phyloP scores from a whole-genome alignment of 371 early-diverging fungal genomes.

The Syncephalis fuscata region DNA sequence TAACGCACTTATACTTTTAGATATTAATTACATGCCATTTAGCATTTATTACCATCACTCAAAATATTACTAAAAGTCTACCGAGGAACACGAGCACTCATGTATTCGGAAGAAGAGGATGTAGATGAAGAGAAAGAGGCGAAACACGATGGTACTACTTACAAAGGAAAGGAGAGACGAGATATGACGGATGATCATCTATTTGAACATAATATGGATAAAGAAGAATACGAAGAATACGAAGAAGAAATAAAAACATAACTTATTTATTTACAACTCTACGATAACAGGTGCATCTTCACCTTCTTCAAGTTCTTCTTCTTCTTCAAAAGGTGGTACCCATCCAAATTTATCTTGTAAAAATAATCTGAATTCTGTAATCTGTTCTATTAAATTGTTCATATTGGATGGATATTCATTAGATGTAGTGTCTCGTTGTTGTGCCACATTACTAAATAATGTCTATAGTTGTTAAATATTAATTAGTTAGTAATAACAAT shows the following conservation, averaged over 20 bases:
- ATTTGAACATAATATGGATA: no score
- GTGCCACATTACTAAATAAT: constrained; percentile 17
- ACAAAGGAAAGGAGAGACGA: no score
- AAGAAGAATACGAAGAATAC: no score
- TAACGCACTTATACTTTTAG: background rate
- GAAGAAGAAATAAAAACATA: no score
- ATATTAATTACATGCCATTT: constrained; percentile 1
- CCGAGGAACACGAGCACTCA: constrained; percentile 28
- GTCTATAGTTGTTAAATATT: background rate
- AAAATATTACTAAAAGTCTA: constrained; percentile 29
- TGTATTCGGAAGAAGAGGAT: constrained; percentile 22
- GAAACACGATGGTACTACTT: no score
- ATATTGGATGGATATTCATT: constrained; percentile 1
- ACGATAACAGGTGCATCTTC: constrained; percentile 51
- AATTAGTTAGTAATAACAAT: background rate
- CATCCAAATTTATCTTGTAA: constrained; percentile 26
- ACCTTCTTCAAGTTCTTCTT: constrained; percentile 31
- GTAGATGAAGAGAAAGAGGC: background rate
- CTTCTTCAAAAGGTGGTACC: constrained; percentile 16
- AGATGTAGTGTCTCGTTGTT: constrained; percentile 12
- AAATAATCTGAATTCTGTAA: constrained; percentile 17
- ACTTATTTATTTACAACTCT: constrained; percentile 9
- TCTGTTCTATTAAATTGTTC: constrained; percentile 10
- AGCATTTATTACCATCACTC: constrained; percentile 34
- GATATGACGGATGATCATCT: no score